Conservation (phyloP, 106 monocot species). For the Dendrobium catenatum region DNA sequence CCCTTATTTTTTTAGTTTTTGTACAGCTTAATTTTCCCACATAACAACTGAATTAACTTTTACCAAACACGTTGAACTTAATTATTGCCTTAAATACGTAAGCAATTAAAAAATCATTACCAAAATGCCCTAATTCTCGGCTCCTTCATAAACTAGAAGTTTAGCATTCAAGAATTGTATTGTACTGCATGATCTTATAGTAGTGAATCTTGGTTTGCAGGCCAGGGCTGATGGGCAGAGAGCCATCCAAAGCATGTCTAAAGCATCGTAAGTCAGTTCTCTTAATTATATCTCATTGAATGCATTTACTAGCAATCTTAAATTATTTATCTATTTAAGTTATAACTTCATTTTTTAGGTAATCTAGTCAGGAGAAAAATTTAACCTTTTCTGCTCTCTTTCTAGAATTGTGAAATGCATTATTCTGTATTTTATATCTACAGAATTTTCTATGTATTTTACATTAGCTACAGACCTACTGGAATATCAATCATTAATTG, state of each 20-base stretch:
- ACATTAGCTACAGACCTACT: no score
- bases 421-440: not conserved
- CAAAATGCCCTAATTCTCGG: not conserved
- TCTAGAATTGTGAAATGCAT: not conserved
- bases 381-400: not conserved
- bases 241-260: conserved; percentile 29
- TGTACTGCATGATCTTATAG: not conserved
- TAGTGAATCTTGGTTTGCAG: conserved; percentile 25
- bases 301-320: not conserved
- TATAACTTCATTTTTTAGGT: not conserved
- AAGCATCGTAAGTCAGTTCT: conserved; percentile 31
- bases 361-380: not conserved
- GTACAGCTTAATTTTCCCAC: not conserved
- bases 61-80: not conserved
- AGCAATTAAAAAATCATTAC: not conserved
- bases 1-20: not conserved
- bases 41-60: not conserved
- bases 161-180: not conserved
- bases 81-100: not conserved
- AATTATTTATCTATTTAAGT: not conserved
- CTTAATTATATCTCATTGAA: not conserved
- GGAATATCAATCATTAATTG: no score
- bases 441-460: not conserved
- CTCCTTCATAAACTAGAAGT: not conserved
- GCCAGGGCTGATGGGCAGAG: conserved; percentile 36